Percentiles rank a stretch among this genome's conserved stretches.
Conservation (phyloP, 2,329 filamentous ascomycete genomes). For the Drechslerella coelobrocha region DNA sequence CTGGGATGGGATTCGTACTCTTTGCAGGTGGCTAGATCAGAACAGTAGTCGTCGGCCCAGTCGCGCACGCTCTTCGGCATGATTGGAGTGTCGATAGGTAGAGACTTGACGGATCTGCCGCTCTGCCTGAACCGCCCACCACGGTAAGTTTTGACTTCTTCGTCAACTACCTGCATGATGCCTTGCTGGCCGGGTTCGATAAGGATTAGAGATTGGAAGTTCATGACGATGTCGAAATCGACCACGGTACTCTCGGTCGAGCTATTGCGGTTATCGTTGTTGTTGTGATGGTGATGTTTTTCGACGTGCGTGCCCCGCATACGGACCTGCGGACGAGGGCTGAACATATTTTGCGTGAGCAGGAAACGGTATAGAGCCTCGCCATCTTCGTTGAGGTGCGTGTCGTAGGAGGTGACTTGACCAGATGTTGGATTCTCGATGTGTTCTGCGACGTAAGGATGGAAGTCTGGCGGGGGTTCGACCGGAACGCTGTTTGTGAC, state of each 20-base stretch:
- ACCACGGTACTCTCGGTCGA: slow-evolving; percentile 63
- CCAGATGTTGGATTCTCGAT: slow-evolving; percentile 29
- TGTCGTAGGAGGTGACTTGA: slow-evolving; percentile 53
- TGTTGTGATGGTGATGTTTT: slow-evolving; percentile 46
- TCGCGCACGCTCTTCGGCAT: slow-evolving; percentile 60
- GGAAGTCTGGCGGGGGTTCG: slow-evolving; percentile 45
- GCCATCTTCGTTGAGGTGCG: slow-evolving; percentile 54
- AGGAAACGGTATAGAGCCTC: slow-evolving; percentile 55
- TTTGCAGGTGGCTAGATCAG: slow-evolving; percentile 66
- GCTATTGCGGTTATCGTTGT: slow-evolving; percentile 58
- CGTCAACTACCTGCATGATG: slow-evolving; percentile 64
- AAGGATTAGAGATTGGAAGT: slow-evolving; percentile 67
- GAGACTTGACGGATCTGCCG: slow-evolving; percentile 60
- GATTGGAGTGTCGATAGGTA: slow-evolving; percentile 54
- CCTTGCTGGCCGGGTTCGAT: slow-evolving; percentile 60
- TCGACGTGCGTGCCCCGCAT: slow-evolving; percentile 56
- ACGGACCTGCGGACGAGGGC: slow-evolving; percentile 51
- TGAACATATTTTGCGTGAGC: slow-evolving; percentile 45
- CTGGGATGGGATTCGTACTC: slow-evolving; percentile 46
- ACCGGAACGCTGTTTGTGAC: slow-evolving; percentile 24
- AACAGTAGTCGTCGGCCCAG: slow-evolving; percentile 74
- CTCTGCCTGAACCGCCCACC: slow-evolving; percentile 66
- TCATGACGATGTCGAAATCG: slow-evolving; percentile 68
- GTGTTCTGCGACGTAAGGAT: slow-evolving; percentile 34
- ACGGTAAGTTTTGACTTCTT: slow-evolving; percentile 69